phyloP scores from a whole-genome alignment of 306 rosid genomes.

The Castanea sativa region DNA sequence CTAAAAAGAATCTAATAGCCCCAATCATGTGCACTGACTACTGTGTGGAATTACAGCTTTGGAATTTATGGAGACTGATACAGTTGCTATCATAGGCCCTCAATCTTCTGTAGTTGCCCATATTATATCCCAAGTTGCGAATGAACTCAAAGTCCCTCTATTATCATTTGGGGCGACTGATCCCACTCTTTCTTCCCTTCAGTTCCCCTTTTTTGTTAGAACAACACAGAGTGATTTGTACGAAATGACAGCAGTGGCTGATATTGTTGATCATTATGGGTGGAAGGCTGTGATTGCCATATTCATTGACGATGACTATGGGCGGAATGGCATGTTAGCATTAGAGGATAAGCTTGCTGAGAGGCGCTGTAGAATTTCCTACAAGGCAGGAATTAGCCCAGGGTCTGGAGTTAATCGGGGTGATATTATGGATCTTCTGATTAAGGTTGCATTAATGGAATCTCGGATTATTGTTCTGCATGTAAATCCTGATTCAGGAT shows the following conservation, averaged over 20 bases:
- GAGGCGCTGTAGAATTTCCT: constrained; percentile 71
- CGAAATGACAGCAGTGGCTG: constrained; percentile 87
- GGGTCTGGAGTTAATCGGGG: constrained; percentile 33
- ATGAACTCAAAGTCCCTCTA: constrained; percentile 80
- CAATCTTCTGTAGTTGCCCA: constrained; percentile 96
- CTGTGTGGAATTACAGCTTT: constrained; percentile 54
- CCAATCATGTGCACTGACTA: background rate
- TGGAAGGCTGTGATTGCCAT: constrained; percentile 87
- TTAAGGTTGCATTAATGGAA: constrained; percentile 68
- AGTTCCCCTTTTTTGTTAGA: constrained; percentile 84
- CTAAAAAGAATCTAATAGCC: background rate
- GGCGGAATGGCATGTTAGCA: constrained; percentile 73
- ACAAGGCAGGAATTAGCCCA: constrained; percentile 59
- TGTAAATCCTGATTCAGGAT: constrained; percentile 67
- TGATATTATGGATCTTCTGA: constrained; percentile 64
- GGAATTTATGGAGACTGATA: constrained; percentile 84
- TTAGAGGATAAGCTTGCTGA: constrained; percentile 64
- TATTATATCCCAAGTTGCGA: constrained; percentile 78
- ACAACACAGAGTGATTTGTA: constrained; percentile 72
- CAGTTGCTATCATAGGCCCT: constrained; percentile 78
- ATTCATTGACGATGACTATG: constrained; percentile 79
- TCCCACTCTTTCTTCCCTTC: constrained; percentile 81
- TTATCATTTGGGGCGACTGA: constrained; percentile 92
- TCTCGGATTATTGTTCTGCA: constrained; percentile 88
- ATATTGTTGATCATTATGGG: constrained; percentile 61